Conservation (phyloP, 225 moss, liverwort and hornwort genomes). For the Pseudisothecium myosuroides region DNA sequence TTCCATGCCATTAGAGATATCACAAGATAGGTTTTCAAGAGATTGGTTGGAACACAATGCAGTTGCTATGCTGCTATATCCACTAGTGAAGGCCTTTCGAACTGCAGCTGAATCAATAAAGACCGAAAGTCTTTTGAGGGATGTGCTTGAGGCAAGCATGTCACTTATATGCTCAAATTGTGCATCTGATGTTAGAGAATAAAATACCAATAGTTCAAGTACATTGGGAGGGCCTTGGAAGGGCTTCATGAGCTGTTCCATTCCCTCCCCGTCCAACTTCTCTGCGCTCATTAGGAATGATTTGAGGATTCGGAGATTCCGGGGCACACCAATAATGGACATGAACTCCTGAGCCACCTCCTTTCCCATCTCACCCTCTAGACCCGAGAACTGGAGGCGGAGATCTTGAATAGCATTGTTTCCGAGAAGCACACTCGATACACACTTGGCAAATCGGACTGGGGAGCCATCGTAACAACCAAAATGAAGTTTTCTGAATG, state of each 20-base stretch:
- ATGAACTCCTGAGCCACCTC: background rate
- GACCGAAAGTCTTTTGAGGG: background rate
- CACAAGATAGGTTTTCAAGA: fast-evolving
- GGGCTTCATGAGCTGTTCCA: background rate
- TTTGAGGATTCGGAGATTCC: background rate
- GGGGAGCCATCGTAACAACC: fast-evolving
- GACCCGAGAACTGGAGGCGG: fast-evolving
- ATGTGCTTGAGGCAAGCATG: background rate
- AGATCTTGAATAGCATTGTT: background rate
- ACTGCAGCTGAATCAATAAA: fast-evolving
- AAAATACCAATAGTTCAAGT: background rate
- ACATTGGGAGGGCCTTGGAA: background rate
- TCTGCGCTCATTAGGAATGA: fast-evolving
- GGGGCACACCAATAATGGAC: background rate
- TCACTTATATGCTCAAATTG: background rate
- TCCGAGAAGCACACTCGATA: background rate
- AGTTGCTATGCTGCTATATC: fast-evolving
- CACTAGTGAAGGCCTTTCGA: fast-evolving
- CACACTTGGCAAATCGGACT: background rate
- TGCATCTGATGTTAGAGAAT: fast-evolving
- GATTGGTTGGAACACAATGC: background rate
- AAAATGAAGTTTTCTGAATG: fast-evolving
- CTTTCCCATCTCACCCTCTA: background rate
- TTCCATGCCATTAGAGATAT: background rate
- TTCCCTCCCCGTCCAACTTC: background rate